Evolutionary conservation across 305 asterid species (phyloP), one percentile per base, ranked within the genome.

Genomic region (Lippia alba): DNA sequence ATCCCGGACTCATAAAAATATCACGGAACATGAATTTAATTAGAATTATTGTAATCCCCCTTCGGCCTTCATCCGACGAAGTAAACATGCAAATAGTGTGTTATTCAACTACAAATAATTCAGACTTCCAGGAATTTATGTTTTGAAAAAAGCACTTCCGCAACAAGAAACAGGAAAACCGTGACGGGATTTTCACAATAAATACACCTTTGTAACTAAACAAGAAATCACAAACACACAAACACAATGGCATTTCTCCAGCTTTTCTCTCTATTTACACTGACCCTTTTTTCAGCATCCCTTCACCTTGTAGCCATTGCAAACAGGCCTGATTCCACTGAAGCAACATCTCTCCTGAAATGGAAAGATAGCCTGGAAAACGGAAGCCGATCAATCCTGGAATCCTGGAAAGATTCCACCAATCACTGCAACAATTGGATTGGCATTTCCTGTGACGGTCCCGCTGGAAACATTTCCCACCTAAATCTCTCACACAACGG

Each of bases 341-440:
- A 54, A 58, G 78, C 50, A 53, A 34, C 30, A 18, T 56, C 76
- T 39, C 80, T 74, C 9, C 48, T 79, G 17, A 41, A 55, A 48
- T 76, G 84, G 84, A 80, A 72, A 50, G 19, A 53, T 17, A 72
- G 78, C 63, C 76, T 80, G 11, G 72, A 77, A 24, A 39, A 56
- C 16, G 10, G 48, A 70, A 61, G 60, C 33, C 73, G 51, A 70
- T 44, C 78, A 61, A 20, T 61, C 30, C 62, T 80, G n/a, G 11
- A 69, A 5, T 76, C 78, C 6, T 77, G 85, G 85, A 5, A 4
- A 3, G 3, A 48, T 4, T 20, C 8, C 18, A 36, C 53, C 17
- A 45, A 45, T 30, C 72, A 74, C 45, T 76, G 79, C 56, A 48
- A 48, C 1, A 48, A 46, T 10, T 79, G 80, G 80, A 2, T 24